Conservation (phyloP, 2,329 filamentous ascomycete species). For the Aciculosporium take region DNA sequence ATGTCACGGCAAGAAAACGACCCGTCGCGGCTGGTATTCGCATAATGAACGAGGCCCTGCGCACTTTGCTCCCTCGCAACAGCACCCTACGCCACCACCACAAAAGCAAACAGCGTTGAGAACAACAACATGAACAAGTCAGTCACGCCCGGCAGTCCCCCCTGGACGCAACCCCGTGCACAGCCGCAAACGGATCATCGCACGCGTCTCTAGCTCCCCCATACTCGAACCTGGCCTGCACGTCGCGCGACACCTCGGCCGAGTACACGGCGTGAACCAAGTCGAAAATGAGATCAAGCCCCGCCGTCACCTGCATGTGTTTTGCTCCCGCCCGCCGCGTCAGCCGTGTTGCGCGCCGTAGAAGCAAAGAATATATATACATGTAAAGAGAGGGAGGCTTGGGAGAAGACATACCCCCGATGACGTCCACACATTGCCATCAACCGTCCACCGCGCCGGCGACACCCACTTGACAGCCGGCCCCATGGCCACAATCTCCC, state of each 20-base stretch:
- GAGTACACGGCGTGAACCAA: conserved; percentile 10
- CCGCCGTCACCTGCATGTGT: conserved; percentile 7
- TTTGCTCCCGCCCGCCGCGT: not conserved
- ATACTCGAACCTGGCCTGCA: conserved; percentile 8
- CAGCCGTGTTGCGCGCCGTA: no score
- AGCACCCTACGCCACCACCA: not conserved
- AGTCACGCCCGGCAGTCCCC: conserved; percentile 4
- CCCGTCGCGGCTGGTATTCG: no score
- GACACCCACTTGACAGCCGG: conserved; percentile 42
- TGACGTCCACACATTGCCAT: conserved; percentile 51
- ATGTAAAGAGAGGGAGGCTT: not conserved
- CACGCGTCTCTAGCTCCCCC: conserved; percentile 8
- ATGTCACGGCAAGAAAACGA: no score
- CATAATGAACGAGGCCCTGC: no score
- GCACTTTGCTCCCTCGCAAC: not conserved
- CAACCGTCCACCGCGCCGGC: conserved; percentile 47
- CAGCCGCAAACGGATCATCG: conserved; percentile 9
- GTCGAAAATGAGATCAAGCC: conserved; percentile 9
- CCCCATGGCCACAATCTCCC: conserved; percentile 27
- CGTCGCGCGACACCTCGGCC: not conserved
- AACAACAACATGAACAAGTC: no score
- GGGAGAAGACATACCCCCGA: conserved; percentile 31
- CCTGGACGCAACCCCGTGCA: conserved; percentile 4
- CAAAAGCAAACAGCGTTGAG: not conserved
- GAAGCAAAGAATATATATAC: not conserved